A percentile compares a stretch with the other conserved stretches of the same genome.
Conservation (phyloP, 352 stramenopile genomes). For the Phytophthora fragariaefolia region DNA sequence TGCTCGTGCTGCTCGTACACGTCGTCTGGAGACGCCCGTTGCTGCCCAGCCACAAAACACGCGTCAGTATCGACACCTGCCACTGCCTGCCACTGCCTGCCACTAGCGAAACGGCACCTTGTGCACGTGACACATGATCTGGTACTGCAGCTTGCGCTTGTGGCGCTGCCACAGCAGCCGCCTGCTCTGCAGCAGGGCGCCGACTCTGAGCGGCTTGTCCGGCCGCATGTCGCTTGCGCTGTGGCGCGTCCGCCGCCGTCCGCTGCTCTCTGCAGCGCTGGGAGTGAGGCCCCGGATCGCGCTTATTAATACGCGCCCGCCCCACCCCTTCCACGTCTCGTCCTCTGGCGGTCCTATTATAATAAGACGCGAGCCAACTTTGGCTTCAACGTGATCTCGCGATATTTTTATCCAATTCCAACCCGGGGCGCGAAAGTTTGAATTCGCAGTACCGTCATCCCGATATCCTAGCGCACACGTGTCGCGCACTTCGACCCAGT, state of each 20-base stretch:
- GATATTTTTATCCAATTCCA: conserved; percentile 20
- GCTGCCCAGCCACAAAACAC: conserved; percentile 30
- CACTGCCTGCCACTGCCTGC: no score
- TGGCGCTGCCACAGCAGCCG: conserved; percentile 62
- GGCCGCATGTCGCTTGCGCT: conserved; percentile 17
- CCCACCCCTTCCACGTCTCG: no score
- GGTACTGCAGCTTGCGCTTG: conserved; percentile 68
- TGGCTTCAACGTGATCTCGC: conserved; percentile 26
- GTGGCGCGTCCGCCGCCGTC: background rate
- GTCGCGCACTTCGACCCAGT: background rate
- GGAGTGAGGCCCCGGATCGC: conserved; percentile 7
- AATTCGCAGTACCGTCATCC: conserved; percentile 11
- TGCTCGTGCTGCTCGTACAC: conserved; percentile 77
- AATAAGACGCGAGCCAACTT: conserved; percentile 30
- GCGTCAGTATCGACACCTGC: background rate
- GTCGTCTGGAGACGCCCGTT: conserved; percentile 58
- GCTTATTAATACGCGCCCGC: no score
- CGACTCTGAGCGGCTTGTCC: conserved; percentile 27
- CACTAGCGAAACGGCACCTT: conserved; percentile 42
- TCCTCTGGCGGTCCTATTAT: conserved; percentile 20
- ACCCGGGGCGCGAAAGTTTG: conserved; percentile 30
- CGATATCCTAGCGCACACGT: background rate
- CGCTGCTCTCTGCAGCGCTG: background rate
- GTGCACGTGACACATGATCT: conserved; percentile 57
- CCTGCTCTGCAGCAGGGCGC: conserved; percentile 44